These are phyloP conservation scores for Tricholoma furcatifolium DNA, from an alignment of 768 basidiomycete species.

Conservation along the genomic window DNA sequence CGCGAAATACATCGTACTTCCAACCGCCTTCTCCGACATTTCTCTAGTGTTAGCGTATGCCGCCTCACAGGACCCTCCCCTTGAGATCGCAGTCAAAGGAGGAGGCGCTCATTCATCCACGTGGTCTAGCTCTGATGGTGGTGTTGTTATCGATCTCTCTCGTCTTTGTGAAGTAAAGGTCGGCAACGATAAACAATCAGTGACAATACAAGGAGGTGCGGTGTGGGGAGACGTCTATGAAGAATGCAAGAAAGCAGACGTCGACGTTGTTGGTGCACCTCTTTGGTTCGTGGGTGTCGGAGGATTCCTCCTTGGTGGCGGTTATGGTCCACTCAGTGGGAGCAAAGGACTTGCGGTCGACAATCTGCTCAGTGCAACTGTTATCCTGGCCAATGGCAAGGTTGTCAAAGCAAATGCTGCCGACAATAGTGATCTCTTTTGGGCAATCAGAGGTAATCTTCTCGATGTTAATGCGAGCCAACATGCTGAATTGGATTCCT, in stretches of 20 bases:
- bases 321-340: conserved; percentile 10
- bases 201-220: conserved; percentile 14
- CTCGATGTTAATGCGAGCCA: background rate
- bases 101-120: conserved; percentile 10
- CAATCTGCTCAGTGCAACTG: conserved; percentile 19
- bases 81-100: conserved; percentile 18
- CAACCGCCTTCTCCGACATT: background rate
- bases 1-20: background rate
- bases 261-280: conserved; percentile 15
- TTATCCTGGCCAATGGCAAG: conserved; percentile 19
- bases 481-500: background rate
- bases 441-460: conserved; percentile 23
- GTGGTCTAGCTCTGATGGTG: conserved; percentile 14
- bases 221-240: conserved; percentile 18
- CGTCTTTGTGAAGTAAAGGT: conserved; percentile 8
- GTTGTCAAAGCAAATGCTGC: conserved; percentile 15
- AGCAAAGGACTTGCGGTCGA: conserved; percentile 12
- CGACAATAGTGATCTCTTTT: conserved; percentile 23
- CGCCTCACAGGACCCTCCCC: conserved; percentile 7
- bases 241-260: conserved; percentile 4
- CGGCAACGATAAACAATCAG: conserved; percentile 7
- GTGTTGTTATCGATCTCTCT: conserved; percentile 17
- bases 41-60: background rate
- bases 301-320: conserved; percentile 12
- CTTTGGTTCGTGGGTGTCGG: conserved; percentile 16